These are phyloP conservation scores for Marasmius oreades DNA, from an alignment of 1,284 basidiomycete species.

Conservation along the genomic window DNA sequence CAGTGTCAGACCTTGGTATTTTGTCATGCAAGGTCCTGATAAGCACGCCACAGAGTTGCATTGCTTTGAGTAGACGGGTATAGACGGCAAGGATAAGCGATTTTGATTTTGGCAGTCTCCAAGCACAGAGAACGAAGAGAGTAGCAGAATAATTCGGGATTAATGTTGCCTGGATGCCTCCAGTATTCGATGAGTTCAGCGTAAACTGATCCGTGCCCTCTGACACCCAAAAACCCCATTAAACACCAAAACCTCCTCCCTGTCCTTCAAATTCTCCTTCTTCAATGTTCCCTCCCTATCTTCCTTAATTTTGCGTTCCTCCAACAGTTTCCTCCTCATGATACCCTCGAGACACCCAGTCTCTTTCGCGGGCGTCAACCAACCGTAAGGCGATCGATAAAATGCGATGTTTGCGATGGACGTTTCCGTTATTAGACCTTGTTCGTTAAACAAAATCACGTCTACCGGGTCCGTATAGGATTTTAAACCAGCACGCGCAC, in stretches of 20 bases:
- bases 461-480: slow-evolving; percentile 37
- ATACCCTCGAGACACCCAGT: slow-evolving; percentile 71
- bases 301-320: slow-evolving; percentile 49
- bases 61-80: too few relatives aligned
- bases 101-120: too few relatives aligned
- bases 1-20: too few relatives aligned
- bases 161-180: too few relatives aligned
- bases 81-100: too few relatives aligned
- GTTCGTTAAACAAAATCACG: slow-evolving; percentile 59
- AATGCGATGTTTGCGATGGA: slow-evolving; percentile 70
- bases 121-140: too few relatives aligned
- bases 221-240: slow-evolving; percentile 67
- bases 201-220: neutral
- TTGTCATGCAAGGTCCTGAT: too few relatives aligned
- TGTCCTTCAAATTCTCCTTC: slow-evolving; percentile 39
- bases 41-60: too few relatives aligned
- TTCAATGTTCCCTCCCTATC: slow-evolving; percentile 45
- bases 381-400: slow-evolving; percentile 41
- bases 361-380: slow-evolving; percentile 60
- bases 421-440: slow-evolving; percentile 53
- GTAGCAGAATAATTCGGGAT: too few relatives aligned
- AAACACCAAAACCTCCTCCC: slow-evolving; percentile 64
- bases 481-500: slow-evolving; percentile 47
- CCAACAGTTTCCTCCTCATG: slow-evolving; percentile 60
- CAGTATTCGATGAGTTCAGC: too few relatives aligned